Conservation (phyloP, 192 early-diverging fungal genomes). For the Linderina pennispora region DNA sequence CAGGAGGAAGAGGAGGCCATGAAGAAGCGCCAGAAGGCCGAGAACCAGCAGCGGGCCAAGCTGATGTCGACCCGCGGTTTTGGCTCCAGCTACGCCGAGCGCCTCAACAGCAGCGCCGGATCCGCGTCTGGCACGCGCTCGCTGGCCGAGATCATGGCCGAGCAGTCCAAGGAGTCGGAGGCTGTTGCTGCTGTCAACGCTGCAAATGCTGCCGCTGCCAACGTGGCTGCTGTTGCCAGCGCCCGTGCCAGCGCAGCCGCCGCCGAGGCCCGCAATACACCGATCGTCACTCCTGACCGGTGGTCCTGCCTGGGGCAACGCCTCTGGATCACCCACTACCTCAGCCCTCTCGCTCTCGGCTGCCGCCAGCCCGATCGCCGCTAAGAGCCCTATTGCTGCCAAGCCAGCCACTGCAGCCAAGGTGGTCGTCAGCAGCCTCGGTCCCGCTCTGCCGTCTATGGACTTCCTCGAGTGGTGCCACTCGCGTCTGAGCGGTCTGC, state of each 20-base stretch:
- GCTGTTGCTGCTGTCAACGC: too few species aligned
- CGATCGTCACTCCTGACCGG: too few species aligned
- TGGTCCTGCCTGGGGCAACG: not conserved
- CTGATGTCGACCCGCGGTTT: slow-evolving; percentile 2
- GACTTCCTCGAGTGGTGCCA: slow-evolving; percentile 72
- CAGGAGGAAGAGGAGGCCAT: slow-evolving; percentile 39
- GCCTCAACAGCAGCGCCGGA: slow-evolving; percentile 4
- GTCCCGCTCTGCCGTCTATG: slow-evolving; percentile 41
- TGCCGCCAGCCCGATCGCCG: too few species aligned
- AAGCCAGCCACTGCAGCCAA: too few species aligned
- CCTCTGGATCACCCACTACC: too few species aligned
- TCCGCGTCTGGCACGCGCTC: slow-evolving; percentile 18
- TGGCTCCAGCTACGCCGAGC: slow-evolving; percentile 34
- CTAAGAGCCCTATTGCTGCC: too few species aligned
- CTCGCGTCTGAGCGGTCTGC: slow-evolving; percentile 54
- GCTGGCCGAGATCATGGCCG: slow-evolving; percentile 38
- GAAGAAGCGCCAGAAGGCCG: slow-evolving; percentile 21
- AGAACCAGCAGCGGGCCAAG: slow-evolving; percentile 14
- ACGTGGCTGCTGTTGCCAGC: slow-evolving; percentile 12
- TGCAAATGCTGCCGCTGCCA: slow-evolving; percentile 10
- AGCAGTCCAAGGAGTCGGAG: slow-evolving; percentile 36
- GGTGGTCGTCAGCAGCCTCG: not conserved
- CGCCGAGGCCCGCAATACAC: too few species aligned
- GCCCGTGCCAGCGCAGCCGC: too few species aligned
- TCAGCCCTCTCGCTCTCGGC: too few species aligned